Evolutionary conservation across 305 asterid species (phyloP).

Genomic region (Nicotiana rustica): DNA sequence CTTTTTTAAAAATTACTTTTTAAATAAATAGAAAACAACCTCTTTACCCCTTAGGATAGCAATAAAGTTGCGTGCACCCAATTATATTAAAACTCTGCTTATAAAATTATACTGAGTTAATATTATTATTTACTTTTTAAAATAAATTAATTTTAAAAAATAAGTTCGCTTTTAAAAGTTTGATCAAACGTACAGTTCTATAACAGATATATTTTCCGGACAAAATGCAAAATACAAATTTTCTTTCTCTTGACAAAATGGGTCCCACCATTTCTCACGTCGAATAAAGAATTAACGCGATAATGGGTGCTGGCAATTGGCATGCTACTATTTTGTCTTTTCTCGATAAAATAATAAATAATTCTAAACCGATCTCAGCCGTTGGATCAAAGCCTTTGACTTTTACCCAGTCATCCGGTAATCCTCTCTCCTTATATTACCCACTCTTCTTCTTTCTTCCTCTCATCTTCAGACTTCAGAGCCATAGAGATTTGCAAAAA

Average conservation of each 20-base stretch:
- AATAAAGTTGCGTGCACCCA: too few species aligned
- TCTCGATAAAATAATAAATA: neutral
- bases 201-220: neutral
- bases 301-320: neutral
- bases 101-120: too few species aligned
- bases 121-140: too few species aligned
- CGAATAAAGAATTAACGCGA: neutral
- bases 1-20: too few species aligned
- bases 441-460: neutral
- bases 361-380: neutral
- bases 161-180: too few species aligned
- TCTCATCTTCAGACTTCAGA: neutral
- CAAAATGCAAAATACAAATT: neutral
- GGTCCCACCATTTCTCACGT: constrained; percentile 21
- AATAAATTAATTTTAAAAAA: too few species aligned
- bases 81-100: too few species aligned
- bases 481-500: constrained; percentile 16
- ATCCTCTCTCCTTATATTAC: constrained; percentile 1
- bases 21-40: too few species aligned
- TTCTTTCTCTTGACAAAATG: neutral
- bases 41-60: too few species aligned
- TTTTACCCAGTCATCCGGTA: constrained; percentile 24
- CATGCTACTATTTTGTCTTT: constrained; percentile 30
- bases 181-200: too few species aligned
- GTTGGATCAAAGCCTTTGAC: constrained; percentile 26